These are phyloP conservation scores for Rhododendron kiyosumense DNA, from an alignment of 148 eudicot genomes.

Conservation along the genomic window DNA sequence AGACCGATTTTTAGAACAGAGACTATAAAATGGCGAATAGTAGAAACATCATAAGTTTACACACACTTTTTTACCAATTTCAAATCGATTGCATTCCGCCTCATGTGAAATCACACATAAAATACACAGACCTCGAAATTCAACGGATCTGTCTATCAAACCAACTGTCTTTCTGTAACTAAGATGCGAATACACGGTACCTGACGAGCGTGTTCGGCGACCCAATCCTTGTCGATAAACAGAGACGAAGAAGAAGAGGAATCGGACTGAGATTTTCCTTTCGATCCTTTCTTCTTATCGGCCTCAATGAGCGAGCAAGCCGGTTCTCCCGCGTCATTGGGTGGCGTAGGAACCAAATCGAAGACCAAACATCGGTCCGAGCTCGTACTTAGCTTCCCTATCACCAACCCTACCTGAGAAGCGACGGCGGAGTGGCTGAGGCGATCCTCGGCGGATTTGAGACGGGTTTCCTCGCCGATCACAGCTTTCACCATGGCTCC, in stretches of 20 bases:
- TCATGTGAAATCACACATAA: background rate
- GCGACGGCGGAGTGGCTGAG: conserved; percentile 45
- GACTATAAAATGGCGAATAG: no score
- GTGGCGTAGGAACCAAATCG: conserved; percentile 76
- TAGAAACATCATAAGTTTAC: background rate
- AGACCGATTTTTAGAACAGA: no score
- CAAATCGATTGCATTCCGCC: background rate
- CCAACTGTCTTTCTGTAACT: no score
- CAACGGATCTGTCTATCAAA: background rate
- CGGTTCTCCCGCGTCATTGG: conserved; percentile 71
- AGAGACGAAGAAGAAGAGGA: conserved; percentile 39
- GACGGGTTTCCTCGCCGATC: conserved; percentile 76
- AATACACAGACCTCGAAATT: background rate
- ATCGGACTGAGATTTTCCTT: conserved; percentile 38
- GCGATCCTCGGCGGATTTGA: conserved; percentile 59
- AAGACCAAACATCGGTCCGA: conserved; percentile 72
- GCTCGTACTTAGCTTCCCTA: conserved; percentile 63
- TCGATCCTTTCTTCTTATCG: conserved; percentile 55
- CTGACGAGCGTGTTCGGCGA: conserved; percentile 96
- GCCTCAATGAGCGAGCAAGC: conserved; percentile 52
- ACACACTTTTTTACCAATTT: background rate
- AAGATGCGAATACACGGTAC: conserved; percentile 17
- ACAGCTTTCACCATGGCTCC: conserved; percentile 75
- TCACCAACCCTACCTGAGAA: conserved; percentile 72
- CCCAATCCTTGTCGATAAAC: conserved; percentile 73